phyloP scores from a whole-genome alignment of 2,329 filamentous ascomycete genomes.

The Aureobasidium sp. region DNA sequence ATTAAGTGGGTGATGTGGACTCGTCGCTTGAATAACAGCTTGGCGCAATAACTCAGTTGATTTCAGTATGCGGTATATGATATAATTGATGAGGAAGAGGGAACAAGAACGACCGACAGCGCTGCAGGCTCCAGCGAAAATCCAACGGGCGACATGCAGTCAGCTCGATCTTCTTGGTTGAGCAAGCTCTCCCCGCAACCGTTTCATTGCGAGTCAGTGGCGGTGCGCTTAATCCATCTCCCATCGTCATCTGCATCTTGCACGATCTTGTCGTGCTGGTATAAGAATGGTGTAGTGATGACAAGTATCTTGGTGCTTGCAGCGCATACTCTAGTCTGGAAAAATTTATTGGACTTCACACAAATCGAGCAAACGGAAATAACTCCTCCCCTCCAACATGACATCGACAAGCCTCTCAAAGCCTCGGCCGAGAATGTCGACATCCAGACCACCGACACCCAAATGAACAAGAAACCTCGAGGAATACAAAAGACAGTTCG shows the following conservation, averaged over 20 bases:
- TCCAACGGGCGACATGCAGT: neutral
- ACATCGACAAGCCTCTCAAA: neutral
- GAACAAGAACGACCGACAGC: neutral
- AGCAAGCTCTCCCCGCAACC: constrained; percentile 4
- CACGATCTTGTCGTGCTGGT: neutral
- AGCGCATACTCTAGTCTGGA: neutral
- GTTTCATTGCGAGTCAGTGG: constrained; percentile 10
- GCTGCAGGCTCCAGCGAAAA: neutral
- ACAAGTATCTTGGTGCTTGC: too few relatives aligned
- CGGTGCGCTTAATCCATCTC: too few relatives aligned
- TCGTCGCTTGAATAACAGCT: neutral
- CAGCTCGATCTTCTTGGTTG: neutral
- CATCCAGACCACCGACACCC: neutral
- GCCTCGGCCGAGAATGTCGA: neutral
- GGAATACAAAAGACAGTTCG: neutral
- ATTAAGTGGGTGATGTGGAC: neutral
- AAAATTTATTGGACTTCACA: neutral
- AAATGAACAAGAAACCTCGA: neutral
- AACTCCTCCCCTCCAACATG: neutral
- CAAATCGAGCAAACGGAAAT: neutral
- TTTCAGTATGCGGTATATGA: too few relatives aligned
- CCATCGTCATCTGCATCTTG: neutral
- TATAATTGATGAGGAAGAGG: neutral
- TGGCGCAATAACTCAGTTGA: neutral
- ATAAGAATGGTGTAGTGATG: neutral